Conservation (phyloP, 352 stramenopile genomes). For the Detonula confervacea region DNA sequence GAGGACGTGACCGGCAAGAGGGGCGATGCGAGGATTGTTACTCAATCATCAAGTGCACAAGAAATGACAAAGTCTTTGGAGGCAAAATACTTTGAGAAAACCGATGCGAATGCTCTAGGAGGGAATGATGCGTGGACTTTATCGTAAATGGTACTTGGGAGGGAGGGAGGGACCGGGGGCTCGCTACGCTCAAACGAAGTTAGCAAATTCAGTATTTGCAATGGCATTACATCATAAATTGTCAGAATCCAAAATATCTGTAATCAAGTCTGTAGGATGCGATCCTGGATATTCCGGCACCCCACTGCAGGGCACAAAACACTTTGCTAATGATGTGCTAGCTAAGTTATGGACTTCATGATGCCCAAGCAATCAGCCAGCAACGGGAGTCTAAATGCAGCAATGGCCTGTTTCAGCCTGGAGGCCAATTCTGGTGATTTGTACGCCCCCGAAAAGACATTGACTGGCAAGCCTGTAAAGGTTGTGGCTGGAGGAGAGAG, state of each 20-base stretch:
- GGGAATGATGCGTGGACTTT: slow-evolving; percentile 46
- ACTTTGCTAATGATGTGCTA: neutral
- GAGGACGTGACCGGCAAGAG: slow-evolving; percentile 37
- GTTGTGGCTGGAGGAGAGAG: slow-evolving; percentile 9
- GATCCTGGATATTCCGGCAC: slow-evolving; percentile 33
- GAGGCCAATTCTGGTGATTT: slow-evolving; percentile 19
- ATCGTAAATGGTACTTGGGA: slow-evolving; percentile 27
- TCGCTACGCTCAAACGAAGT: slow-evolving; percentile 73
- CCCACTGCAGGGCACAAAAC: slow-evolving; percentile 22
- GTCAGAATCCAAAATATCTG: slow-evolving; percentile 25
- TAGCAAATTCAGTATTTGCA: slow-evolving; percentile 71
- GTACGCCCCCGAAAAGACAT: slow-evolving; percentile 18
- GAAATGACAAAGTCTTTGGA: slow-evolving; percentile 44
- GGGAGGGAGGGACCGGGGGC: slow-evolving; percentile 42
- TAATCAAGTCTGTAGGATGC: slow-evolving; percentile 38
- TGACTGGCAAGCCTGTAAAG: slow-evolving; percentile 35
- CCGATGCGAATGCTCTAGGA: slow-evolving; percentile 64
- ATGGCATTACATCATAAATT: slow-evolving; percentile 63
- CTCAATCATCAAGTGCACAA: slow-evolving; percentile 48
- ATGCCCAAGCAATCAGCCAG: slow-evolving; percentile 27
- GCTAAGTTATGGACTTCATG: neutral
- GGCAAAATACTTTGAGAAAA: slow-evolving; percentile 52
- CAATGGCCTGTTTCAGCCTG: slow-evolving; percentile 30
- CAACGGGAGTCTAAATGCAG: slow-evolving; percentile 27
- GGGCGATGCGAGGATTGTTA: slow-evolving; percentile 74